These are phyloP conservation scores for Melastoma malabathricum DNA, from an alignment of 345 rosid species.

Conservation along the genomic window DNA sequence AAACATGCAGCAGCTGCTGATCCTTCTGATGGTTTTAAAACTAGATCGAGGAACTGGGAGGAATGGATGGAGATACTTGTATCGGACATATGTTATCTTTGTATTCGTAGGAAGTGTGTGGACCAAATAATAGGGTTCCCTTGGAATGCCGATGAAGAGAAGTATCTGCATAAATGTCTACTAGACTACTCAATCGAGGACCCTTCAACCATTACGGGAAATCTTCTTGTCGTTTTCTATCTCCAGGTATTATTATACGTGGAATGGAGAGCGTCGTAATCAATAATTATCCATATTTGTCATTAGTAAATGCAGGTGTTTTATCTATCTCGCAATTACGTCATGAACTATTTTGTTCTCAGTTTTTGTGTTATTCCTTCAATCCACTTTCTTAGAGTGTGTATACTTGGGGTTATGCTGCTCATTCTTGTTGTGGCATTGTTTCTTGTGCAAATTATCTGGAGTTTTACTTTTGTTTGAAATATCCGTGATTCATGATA, in stretches of 20 bases:
- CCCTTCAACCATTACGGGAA: conserved; percentile 62
- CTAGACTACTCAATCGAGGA: conserved; percentile 59
- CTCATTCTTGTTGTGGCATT: too few species aligned
- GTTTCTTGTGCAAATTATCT: too few species aligned
- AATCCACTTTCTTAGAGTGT: too few species aligned
- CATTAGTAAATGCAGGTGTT: too few species aligned
- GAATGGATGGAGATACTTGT: conserved; percentile 79
- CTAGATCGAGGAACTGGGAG: conserved; percentile 41
- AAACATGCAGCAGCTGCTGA: conserved; percentile 24
- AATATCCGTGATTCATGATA: conserved; percentile 1
- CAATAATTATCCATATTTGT: too few species aligned
- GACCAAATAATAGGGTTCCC: conserved; percentile 88
- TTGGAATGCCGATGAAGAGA: conserved; percentile 88
- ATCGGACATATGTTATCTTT: conserved; percentile 79
- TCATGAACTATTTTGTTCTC: too few species aligned
- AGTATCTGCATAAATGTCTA: conserved; percentile 63
- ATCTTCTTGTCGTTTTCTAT: conserved; percentile 75
- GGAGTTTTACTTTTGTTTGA: not conserved
- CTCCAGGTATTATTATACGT: conserved; percentile 51
- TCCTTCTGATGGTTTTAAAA: conserved; percentile 20
- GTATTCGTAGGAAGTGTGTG: conserved; percentile 69
- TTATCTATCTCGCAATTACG: too few species aligned
- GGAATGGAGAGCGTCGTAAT: not conserved
- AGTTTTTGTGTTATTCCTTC: too few species aligned
- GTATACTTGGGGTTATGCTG: too few species aligned